phyloP scores from a whole-genome alignment of 768 basidiomycete genomes.

The Agaricus subrufescens region DNA sequence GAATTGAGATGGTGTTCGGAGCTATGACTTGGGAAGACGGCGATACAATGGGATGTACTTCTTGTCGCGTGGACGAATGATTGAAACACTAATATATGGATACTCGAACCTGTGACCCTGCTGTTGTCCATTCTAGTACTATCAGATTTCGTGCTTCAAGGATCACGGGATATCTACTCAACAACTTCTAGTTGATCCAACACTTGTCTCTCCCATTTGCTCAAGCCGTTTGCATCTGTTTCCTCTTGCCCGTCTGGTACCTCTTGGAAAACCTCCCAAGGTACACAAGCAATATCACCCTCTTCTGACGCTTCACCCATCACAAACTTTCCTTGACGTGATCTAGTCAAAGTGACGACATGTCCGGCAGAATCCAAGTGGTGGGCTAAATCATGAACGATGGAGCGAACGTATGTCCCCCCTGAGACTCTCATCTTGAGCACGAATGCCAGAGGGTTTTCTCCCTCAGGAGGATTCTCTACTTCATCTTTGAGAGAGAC shows the following conservation, averaged over 20 bases:
- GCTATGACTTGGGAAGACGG: neutral
- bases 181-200: conserved; percentile 62
- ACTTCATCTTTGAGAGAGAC: conserved; percentile 35
- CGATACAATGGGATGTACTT: neutral
- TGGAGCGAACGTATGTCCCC: conserved; percentile 94
- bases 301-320: conserved; percentile 38
- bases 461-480: conserved; percentile 23
- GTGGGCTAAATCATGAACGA: conserved; percentile 89
- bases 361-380: conserved; percentile 86
- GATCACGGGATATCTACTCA: conserved; percentile 12
- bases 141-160: conserved; percentile 1
- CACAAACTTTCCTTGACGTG: conserved; percentile 82
- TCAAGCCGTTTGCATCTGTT: conserved; percentile 62
- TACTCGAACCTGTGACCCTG: conserved; percentile 1
- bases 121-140: conserved; percentile 1
- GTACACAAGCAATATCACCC: conserved; percentile 57
- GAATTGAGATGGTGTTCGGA: neutral
- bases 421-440: conserved; percentile 92
- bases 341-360: conserved; percentile 85
- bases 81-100: neutral
- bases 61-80: conserved; percentile 1
- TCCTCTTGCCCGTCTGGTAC: conserved; percentile 51
- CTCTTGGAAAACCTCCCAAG: conserved; percentile 70
- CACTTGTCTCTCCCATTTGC: conserved; percentile 80
- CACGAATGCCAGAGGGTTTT: conserved; percentile 72